A percentile compares a stretch with the other conserved stretches of the same genome.
These are phyloP conservation scores for Tuber melanosporum DNA, from an alignment of 495 filamentous ascomycete genomes.

Conservation along the genomic window DNA sequence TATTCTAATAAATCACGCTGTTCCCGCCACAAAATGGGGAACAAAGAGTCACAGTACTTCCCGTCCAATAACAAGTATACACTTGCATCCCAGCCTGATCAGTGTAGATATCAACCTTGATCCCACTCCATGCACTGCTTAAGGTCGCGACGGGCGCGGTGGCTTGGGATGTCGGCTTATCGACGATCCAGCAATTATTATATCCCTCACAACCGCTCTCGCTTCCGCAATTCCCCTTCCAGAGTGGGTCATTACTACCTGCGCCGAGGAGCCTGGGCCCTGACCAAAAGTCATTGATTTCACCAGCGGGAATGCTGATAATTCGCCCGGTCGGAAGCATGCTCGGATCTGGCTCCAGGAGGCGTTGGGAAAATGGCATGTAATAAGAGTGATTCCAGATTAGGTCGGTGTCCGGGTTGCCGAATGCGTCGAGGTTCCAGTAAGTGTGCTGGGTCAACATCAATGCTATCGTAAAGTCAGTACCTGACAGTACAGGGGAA, in stretches of 20 bases:
- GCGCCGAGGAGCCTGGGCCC: constrained; percentile 59
- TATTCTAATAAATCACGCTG: neutral
- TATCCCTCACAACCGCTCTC: constrained; percentile 61
- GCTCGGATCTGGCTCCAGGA: constrained; percentile 62
- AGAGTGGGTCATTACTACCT: constrained; percentile 48
- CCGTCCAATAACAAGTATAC: constrained; percentile 65
- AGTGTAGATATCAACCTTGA: constrained; percentile 63
- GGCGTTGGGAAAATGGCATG: constrained; percentile 64
- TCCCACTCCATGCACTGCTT: constrained; percentile 56
- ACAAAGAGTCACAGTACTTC: constrained; percentile 53
- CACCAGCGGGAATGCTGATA: constrained; percentile 50
- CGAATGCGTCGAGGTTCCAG: constrained; percentile 79
- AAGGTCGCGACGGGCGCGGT: constrained; percentile 56
- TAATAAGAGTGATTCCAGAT: constrained; percentile 67
- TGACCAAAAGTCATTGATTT: constrained; percentile 66
- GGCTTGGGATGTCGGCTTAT: constrained; percentile 51
- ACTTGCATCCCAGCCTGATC: constrained; percentile 66
- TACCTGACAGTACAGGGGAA: no score
- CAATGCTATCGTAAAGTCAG: constrained; percentile 42
- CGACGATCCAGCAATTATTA: constrained; percentile 69
- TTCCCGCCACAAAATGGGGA: neutral
- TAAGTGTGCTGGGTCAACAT: constrained; percentile 76
- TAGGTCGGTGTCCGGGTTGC: constrained; percentile 51
- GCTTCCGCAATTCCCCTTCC: constrained; percentile 61
- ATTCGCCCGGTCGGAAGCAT: constrained; percentile 69